Conservation (phyloP, 179 eudicot genomes). For the Silene noctiflora region DNA sequence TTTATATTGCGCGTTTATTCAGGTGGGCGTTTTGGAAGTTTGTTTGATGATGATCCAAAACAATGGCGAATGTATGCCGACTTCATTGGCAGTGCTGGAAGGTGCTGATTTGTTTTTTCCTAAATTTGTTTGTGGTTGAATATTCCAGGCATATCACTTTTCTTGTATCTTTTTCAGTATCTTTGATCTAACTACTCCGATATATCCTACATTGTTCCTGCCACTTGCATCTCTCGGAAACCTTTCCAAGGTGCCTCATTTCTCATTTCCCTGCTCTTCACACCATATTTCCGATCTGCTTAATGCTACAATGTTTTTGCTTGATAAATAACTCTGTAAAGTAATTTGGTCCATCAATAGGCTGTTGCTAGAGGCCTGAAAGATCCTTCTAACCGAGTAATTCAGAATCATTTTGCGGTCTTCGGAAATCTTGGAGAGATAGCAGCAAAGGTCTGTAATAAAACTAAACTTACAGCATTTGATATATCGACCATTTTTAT, state of each 20-base stretch:
- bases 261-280: background rate
- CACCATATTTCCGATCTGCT: background rate
- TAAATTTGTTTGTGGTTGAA: background rate
- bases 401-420: constrained; percentile 88
- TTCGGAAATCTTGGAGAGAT: constrained; percentile 89
- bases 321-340: background rate
- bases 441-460: constrained; percentile 71
- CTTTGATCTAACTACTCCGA: constrained; percentile 79
- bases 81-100: constrained; percentile 96
- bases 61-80: constrained; percentile 99
- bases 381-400: constrained; percentile 92
- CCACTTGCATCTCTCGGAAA: constrained; percentile 94
- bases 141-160: background rate
- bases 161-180: constrained; percentile 48
- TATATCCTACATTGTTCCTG: constrained; percentile 76
- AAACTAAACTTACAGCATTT: background rate
- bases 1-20: constrained; percentile 29
- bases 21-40: constrained; percentile 91
- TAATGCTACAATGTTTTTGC: background rate
- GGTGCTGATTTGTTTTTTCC: constrained; percentile 34
- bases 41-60: constrained; percentile 94
- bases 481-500: background rate
- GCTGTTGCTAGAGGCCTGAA: constrained; percentile 94
- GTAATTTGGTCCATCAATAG: constrained; percentile 33
- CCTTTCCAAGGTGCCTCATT: constrained; percentile 69